These are phyloP conservation scores for Elaphomyces granulatus DNA, from an alignment of 495 filamentous ascomycete genomes.

Conservation along the genomic window DNA sequence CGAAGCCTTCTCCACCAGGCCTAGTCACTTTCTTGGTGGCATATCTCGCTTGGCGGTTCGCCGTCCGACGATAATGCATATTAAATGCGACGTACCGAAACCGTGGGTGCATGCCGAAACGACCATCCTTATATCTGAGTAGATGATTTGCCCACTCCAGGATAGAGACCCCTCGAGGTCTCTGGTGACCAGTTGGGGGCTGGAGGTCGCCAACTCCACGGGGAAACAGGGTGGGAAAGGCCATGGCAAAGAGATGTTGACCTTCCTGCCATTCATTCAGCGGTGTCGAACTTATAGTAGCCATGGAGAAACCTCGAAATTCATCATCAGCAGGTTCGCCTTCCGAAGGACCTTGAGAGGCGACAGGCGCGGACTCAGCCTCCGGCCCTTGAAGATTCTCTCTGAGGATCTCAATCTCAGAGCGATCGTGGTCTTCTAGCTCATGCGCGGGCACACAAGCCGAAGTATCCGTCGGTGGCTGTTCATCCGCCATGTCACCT, in stretches of 20 bases:
- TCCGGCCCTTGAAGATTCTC: background rate
- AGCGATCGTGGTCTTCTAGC: background rate
- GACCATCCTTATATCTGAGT: background rate
- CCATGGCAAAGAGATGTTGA: background rate
- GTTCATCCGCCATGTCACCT: background rate
- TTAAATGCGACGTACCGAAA: background rate
- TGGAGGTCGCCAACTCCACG: background rate
- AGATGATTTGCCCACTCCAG: background rate
- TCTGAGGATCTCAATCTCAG: background rate
- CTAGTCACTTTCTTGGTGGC: background rate
- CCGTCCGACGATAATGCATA: background rate
- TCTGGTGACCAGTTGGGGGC: background rate
- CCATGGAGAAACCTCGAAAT: background rate
- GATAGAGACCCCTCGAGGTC: background rate
- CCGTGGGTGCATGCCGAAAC: background rate
- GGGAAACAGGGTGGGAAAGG: background rate
- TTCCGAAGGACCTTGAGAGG: background rate
- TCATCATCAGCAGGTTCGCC: background rate
- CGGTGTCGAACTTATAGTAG: background rate
- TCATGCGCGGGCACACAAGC: background rate
- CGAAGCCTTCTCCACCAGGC: background rate
- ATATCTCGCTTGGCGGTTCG: background rate
- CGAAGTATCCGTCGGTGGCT: background rate
- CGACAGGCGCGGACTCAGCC: background rate
- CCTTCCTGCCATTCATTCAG: background rate